A percentile compares a stretch with the other conserved stretches of the same genome.
phyloP scores from a whole-genome alignment of 2,329 filamentous ascomycete species.

The Orbilia javanica region DNA sequence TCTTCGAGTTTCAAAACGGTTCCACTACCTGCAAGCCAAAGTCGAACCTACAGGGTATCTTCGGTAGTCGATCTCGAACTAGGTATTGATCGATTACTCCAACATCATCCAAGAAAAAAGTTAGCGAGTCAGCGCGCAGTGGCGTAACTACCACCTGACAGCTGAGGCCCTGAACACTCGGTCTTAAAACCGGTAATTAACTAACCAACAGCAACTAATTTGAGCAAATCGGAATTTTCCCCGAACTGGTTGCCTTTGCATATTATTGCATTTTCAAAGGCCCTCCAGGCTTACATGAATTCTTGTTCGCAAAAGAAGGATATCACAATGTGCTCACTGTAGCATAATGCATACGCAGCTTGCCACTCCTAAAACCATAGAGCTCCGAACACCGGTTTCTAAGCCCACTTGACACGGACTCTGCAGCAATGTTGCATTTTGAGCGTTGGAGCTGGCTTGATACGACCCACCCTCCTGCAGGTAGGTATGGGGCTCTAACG shows the following conservation, averaged over 20 bases:
- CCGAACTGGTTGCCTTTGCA: not conserved
- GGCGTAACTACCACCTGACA: not conserved
- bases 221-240: slow-evolving; percentile 5
- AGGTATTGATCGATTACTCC: not conserved
- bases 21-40: not conserved
- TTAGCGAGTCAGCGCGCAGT: not conserved
- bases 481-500: not conserved
- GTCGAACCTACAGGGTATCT: not conserved
- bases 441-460: slow-evolving; percentile 5
- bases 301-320: not conserved
- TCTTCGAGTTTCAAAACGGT: not conserved
- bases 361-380: not conserved
- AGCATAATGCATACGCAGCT: not conserved
- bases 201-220: not conserved
- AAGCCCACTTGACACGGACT: not conserved
- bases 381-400: not conserved
- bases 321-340: slow-evolving; percentile 2
- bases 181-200: not conserved
- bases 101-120: not conserved
- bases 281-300: not conserved
- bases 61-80: too few relatives aligned
- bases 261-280: not conserved
- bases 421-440: slow-evolving; percentile 33
- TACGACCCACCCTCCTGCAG: slow-evolving; percentile 1
- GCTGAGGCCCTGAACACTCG: not conserved